Percentiles rank a stretch among this genome's conserved stretches.
phyloP scores from a whole-genome alignment of 768 basidiomycete genomes.

The Suillus discolor region DNA sequence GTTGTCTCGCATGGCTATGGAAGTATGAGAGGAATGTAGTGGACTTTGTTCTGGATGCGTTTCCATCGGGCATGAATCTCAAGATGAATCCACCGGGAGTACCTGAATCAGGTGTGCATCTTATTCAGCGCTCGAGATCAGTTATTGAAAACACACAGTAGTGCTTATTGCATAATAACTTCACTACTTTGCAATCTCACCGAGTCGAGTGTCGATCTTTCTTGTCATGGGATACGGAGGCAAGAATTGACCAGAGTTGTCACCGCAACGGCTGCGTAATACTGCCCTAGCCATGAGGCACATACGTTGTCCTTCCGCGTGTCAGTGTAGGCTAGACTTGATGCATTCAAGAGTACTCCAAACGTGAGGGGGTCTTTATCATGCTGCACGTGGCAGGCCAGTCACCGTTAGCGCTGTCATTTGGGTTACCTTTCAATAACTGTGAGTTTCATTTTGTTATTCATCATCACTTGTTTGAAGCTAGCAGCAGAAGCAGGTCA shows the following conservation, averaged over 20 bases:
- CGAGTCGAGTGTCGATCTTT: background rate
- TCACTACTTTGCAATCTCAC: background rate
- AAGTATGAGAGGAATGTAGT: slow-evolving; percentile 10
- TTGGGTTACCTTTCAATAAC: too few species aligned
- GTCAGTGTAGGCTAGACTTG: too few species aligned
- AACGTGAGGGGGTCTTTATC: too few species aligned
- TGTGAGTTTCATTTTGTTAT: too few species aligned
- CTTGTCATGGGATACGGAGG: background rate
- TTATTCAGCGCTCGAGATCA: background rate
- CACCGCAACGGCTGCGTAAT: too few species aligned
- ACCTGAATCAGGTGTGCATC: background rate
- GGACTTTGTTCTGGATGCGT: background rate
- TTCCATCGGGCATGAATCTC: background rate
- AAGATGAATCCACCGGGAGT: background rate
- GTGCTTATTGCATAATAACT: background rate
- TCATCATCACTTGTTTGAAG: too few species aligned
- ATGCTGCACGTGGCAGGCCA: too few species aligned
- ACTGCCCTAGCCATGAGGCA: too few species aligned
- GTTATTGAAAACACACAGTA: background rate
- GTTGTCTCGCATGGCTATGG: slow-evolving; percentile 10
- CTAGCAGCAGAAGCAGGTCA: too few species aligned
- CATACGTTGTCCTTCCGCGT: too few species aligned
- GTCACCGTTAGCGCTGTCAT: too few species aligned
- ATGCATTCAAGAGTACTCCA: too few species aligned
- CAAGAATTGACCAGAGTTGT: background rate